These are phyloP conservation scores for Luvunga scandens DNA, from an alignment of 345 rosid species.

Conservation along the genomic window DNA sequence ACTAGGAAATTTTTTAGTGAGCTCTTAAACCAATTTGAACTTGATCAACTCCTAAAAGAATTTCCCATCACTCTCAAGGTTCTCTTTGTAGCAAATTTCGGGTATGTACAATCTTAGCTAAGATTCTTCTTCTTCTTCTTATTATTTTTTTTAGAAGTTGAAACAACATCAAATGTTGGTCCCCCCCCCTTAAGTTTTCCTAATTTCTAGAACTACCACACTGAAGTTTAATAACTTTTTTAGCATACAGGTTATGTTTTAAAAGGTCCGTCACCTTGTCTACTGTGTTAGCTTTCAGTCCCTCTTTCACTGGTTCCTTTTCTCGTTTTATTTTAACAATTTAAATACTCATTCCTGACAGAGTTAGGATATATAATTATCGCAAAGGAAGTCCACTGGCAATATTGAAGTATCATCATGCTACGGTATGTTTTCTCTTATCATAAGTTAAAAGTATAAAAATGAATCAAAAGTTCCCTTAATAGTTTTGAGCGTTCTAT, in stretches of 20 bases:
- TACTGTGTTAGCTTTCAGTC: not conserved
- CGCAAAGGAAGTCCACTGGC: constrained; percentile 86
- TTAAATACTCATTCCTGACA: constrained; percentile 32
- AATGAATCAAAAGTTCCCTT: not conserved
- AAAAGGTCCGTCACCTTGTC: not conserved
- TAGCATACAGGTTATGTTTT: not conserved
- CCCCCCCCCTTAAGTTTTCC: not conserved
- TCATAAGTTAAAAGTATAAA: not conserved
- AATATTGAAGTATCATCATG: constrained; percentile 78
- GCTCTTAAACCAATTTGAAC: no score
- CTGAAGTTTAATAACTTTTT: not conserved
- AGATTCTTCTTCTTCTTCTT: not conserved
- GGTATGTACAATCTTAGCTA: not conserved
- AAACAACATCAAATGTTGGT: not conserved
- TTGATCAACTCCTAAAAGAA: no score
- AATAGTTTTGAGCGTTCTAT: not conserved
- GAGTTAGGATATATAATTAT: constrained; percentile 78
- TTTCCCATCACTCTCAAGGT: not conserved
- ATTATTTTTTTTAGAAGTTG: not conserved
- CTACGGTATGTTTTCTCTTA: constrained; percentile 44
- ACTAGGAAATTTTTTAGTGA: no score
- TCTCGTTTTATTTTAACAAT: not conserved
- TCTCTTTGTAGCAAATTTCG: not conserved
- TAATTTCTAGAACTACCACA: not conserved
- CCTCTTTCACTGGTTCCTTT: not conserved